A percentile compares a stretch with the other conserved stretches of the same genome.
Evolutionary conservation across 345 rosid species (phyloP).

Genomic region (Gossypium stocksii): DNA sequence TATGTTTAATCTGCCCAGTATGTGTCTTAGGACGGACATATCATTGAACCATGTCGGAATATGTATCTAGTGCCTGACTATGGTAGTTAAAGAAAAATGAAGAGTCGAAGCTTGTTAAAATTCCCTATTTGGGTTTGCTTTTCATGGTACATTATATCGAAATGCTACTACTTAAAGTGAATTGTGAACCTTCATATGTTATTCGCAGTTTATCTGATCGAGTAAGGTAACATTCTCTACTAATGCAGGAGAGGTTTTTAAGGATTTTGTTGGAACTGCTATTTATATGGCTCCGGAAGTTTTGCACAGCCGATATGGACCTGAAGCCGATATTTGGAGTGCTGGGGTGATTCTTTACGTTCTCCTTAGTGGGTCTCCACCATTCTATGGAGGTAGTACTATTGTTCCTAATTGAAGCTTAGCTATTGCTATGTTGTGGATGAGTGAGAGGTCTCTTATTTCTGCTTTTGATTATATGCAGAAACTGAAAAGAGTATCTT

Average conservation of each 20-base stretch:
- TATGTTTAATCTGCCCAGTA: neutral
- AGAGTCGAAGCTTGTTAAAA: too few species aligned
- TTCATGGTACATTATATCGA: neutral
- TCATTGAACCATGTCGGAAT: neutral
- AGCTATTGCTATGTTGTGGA: constrained; percentile 3
- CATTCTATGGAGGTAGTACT: constrained; percentile 87
- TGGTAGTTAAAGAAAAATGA: too few species aligned
- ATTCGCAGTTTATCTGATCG: neutral
- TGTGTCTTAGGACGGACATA: too few species aligned
- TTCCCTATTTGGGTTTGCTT: neutral
- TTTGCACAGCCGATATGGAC: constrained; percentile 65
- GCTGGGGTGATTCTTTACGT: constrained; percentile 87
- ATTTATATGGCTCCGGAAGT: constrained; percentile 98
- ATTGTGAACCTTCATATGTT: neutral
- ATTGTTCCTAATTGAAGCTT: neutral
- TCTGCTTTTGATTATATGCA: constrained; percentile 27
- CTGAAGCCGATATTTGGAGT: constrained; percentile 94
- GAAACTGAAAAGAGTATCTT: constrained; percentile 77
- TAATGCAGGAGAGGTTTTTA: constrained; percentile 67
- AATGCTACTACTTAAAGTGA: neutral
- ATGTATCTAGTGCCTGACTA: too few species aligned
- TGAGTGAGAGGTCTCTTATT: neutral
- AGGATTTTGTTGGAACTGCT: constrained; percentile 94
- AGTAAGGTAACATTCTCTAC: neutral
- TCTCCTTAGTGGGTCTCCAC: constrained; percentile 89